These are phyloP conservation scores for Trichoderma koningii DNA, from an alignment of 2,329 filamentous ascomycete species.

Conservation along the genomic window DNA sequence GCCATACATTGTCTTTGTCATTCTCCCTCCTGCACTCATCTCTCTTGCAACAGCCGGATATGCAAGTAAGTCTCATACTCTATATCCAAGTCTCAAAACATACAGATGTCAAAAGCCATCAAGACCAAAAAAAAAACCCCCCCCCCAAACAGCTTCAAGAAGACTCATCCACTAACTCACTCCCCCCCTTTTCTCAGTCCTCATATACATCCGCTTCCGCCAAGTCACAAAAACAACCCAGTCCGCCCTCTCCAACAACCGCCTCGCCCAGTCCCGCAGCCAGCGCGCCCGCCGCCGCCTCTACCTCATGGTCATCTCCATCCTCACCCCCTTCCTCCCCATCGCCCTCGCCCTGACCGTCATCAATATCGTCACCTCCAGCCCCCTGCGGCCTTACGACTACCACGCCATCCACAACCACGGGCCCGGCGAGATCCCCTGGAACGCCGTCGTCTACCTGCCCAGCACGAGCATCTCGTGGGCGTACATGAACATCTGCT, in stretches of 20 bases:
- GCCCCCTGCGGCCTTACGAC: slow-evolving; percentile 41
- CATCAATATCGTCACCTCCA: slow-evolving; percentile 44
- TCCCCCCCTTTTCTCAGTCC: slow-evolving; percentile 37
- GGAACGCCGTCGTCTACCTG: slow-evolving; percentile 51
- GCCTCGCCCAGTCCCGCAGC: slow-evolving; percentile 45
- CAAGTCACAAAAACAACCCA: slow-evolving; percentile 47
- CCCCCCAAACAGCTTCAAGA: neutral
- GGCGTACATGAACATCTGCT: slow-evolving; percentile 49
- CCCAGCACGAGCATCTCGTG: slow-evolving; percentile 46
- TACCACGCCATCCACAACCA: slow-evolving; percentile 47
- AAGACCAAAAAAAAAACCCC: neutral
- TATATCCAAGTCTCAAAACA: neutral
- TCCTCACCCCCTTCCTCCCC: slow-evolving; percentile 55
- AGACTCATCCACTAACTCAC: neutral
- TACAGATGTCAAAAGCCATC: neutral
- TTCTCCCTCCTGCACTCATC: slow-evolving; percentile 49
- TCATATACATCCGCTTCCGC: slow-evolving; percentile 52
- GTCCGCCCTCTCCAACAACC: slow-evolving; percentile 46
- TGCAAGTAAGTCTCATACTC: slow-evolving; percentile 46
- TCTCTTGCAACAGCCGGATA: slow-evolving; percentile 49
- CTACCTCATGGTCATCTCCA: slow-evolving; percentile 57
- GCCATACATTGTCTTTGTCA: slow-evolving; percentile 52
- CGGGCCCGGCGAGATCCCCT: slow-evolving; percentile 40
- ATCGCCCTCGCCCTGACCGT: slow-evolving; percentile 47
- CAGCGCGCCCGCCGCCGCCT: slow-evolving; percentile 54